Percentiles rank a stretch among this genome's conserved stretches.
phyloP scores from a whole-genome alignment of 306 rosid genomes.

The Quercus agrifolia region DNA sequence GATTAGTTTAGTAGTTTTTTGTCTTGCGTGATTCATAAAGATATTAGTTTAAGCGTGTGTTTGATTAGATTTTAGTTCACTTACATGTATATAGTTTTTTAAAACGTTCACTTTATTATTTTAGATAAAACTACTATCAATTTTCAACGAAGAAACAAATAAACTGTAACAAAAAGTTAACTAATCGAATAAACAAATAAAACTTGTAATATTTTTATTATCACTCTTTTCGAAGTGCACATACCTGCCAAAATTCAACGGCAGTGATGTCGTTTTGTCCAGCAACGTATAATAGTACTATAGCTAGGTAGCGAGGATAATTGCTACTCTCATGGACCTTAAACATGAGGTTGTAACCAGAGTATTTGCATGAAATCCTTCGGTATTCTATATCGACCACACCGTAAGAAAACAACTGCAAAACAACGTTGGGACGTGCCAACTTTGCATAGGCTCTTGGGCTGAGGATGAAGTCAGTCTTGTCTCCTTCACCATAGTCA shows the following conservation, averaged over 20 bases:
- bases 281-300: constrained; percentile 30
- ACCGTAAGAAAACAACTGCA: constrained; percentile 32
- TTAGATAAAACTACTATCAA: no score
- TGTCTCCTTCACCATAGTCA: constrained; percentile 55
- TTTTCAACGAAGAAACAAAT: no score
- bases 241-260: constrained; percentile 58
- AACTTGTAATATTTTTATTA: no score
- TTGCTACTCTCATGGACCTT: constrained; percentile 61
- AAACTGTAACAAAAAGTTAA: no score
- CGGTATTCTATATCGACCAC: constrained; percentile 50
- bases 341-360: constrained; percentile 30
- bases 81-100: no score
- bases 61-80: no score
- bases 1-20: no score
- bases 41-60: no score
- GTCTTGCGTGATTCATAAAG: no score
- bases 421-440: constrained; percentile 22
- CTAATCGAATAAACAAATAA: no score
- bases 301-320: constrained; percentile 58
- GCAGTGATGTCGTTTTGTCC: constrained; percentile 60
- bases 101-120: no score
- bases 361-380: constrained; percentile 51
- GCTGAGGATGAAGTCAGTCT: constrained; percentile 54
- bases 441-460: constrained; percentile 34
- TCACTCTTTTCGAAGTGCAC: neutral